phyloP scores from a whole-genome alignment of 2,329 filamentous ascomycete genomes.

The Apiospora pterosperma region DNA sequence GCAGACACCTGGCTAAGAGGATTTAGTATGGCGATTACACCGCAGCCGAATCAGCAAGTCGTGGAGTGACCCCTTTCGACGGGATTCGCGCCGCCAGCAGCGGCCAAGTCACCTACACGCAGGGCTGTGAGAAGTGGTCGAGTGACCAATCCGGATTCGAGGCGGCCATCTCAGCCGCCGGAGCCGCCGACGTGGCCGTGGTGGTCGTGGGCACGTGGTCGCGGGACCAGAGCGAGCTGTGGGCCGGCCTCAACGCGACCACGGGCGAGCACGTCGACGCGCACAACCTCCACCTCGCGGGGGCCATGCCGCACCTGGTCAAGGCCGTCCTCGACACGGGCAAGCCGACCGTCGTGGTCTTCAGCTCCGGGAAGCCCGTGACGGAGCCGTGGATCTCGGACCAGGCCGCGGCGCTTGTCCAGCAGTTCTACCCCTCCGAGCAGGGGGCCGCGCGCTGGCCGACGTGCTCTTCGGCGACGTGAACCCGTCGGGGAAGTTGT shows the following conservation, averaged over 20 bases:
- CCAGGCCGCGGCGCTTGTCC: slow-evolving; percentile 61
- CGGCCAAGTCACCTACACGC: slow-evolving; percentile 60
- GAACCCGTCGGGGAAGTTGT: slow-evolving; percentile 64
- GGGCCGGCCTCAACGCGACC: slow-evolving; percentile 68
- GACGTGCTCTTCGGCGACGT: slow-evolving; percentile 63
- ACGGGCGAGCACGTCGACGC: slow-evolving; percentile 73
- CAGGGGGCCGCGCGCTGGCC: slow-evolving; percentile 65
- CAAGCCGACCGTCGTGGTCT: slow-evolving; percentile 65
- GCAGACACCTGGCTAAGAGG: neutral
- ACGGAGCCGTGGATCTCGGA: slow-evolving; percentile 70
- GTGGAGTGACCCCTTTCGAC: slow-evolving; percentile 66
- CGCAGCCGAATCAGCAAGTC: slow-evolving; percentile 59
- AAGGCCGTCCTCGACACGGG: slow-evolving; percentile 64
- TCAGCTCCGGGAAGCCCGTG: slow-evolving; percentile 67
- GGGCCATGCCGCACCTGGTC: slow-evolving; percentile 65
- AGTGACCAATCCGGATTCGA: slow-evolving; percentile 64
- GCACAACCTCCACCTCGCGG: slow-evolving; percentile 61
- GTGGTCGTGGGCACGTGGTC: slow-evolving; percentile 75
- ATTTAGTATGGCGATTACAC: slow-evolving; percentile 69
- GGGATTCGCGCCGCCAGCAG: slow-evolving; percentile 61
- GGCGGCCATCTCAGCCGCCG: slow-evolving; percentile 62
- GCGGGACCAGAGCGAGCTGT: slow-evolving; percentile 68
- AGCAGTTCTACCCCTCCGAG: slow-evolving; percentile 73
- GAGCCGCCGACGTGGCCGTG: slow-evolving; percentile 67
- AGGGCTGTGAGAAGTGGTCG: slow-evolving; percentile 73